A percentile compares a stretch with the other conserved stretches of the same genome.
Evolutionary conservation across 148 eudicot species (phyloP).

Genomic region (Rhododendron mucronatum): DNA sequence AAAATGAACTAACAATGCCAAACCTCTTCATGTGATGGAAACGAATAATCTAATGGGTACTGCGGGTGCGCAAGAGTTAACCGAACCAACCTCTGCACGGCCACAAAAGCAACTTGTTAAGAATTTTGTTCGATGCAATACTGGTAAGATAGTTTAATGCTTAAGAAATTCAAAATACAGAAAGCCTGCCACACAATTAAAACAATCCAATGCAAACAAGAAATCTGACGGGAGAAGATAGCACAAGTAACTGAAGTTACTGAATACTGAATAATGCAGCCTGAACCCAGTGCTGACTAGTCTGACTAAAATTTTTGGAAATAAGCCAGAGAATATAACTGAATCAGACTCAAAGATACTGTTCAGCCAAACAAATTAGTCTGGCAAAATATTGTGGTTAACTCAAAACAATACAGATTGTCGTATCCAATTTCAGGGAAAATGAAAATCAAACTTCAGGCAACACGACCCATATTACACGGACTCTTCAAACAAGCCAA

Average conservation of each 20-base stretch:
- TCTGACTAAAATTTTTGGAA: not conserved
- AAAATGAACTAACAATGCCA: slow-evolving; percentile 9
- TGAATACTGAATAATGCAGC: not conserved
- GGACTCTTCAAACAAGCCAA: not conserved
- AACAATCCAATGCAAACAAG: not conserved
- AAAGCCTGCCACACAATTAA: not conserved
- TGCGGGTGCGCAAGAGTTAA: slow-evolving; percentile 67
- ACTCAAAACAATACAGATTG: not conserved
- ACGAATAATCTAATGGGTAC: slow-evolving; percentile 51
- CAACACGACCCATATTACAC: not conserved
- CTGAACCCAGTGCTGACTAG: not conserved
- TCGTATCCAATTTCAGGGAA: not conserved
- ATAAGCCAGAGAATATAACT: not conserved
- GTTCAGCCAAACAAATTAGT: not conserved
- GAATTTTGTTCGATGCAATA: slow-evolving; percentile 13
- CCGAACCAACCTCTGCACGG: slow-evolving; percentile 68
- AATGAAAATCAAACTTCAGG: not conserved
- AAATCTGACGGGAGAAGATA: not conserved
- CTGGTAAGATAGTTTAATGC: not conserved
- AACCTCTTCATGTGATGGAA: slow-evolving; percentile 88
- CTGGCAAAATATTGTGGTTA: not conserved
- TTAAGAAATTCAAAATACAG: not conserved
- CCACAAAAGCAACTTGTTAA: slow-evolving; percentile 24
- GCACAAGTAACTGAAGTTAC: not conserved
- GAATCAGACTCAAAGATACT: not conserved